Conservation (phyloP, 257 asterid species). For the Capsicum rhomboideum region DNA sequence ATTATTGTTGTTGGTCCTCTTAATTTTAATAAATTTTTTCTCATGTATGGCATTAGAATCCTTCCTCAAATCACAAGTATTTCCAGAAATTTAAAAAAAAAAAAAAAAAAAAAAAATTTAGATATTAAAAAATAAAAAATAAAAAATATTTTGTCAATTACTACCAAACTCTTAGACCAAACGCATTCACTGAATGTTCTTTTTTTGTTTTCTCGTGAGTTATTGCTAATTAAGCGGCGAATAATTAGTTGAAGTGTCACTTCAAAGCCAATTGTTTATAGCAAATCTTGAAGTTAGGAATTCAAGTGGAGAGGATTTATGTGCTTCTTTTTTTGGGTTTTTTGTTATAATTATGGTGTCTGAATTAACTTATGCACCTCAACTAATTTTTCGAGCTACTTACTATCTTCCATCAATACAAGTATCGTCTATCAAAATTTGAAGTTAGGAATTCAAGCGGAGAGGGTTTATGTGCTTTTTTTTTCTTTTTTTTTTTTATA, state of each 20-base stretch:
- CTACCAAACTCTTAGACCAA: conserved; percentile 5
- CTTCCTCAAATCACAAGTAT: background rate
- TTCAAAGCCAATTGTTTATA: background rate
- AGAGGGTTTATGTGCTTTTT: background rate
- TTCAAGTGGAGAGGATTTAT: background rate
- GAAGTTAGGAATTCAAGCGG: background rate
- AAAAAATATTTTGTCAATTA: background rate
- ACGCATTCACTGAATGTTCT: background rate
- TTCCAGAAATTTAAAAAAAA: background rate
- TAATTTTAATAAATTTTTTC: background rate
- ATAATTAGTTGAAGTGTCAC: conserved; percentile 1
- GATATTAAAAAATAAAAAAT: background rate
- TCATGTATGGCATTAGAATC: background rate
- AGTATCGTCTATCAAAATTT: no score
- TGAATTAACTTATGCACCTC: no score
- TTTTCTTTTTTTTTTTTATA: no score
- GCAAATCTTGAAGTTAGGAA: background rate
- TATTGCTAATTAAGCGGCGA: background rate
- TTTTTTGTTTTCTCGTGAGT: background rate
- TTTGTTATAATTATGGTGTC: no score
- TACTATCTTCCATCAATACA: no score
- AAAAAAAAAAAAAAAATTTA: background rate
- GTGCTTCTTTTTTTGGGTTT: no score
- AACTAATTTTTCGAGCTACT: no score
- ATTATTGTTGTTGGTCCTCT: no score